Conservation (phyloP, 208 protist genomes). For the Leishmania tarentolae region DNA sequence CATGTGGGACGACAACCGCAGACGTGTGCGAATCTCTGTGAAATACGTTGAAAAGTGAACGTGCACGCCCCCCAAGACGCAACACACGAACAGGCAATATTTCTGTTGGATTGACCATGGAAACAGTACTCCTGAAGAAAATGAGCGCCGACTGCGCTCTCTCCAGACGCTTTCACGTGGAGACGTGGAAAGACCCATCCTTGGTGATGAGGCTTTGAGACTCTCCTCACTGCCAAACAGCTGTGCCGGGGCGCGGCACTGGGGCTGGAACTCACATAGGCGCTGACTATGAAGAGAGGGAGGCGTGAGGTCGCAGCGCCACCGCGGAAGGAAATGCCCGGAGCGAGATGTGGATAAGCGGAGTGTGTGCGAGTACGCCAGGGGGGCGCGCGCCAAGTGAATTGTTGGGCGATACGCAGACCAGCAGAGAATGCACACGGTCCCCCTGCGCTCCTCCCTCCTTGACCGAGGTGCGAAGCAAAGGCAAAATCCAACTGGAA, state of each 20-base stretch:
- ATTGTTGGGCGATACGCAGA: not conserved
- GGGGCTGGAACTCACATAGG: not conserved
- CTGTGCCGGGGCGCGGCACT: not conserved
- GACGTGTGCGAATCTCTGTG: too few relatives aligned
- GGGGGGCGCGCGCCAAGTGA: not conserved
- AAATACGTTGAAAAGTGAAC: too few relatives aligned
- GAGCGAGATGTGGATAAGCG: not conserved
- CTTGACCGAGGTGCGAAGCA: not conserved
- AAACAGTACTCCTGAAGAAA: too few relatives aligned
- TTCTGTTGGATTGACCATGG: too few relatives aligned
- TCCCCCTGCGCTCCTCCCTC: not conserved
- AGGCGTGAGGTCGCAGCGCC: not conserved
- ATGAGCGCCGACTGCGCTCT: too few relatives aligned
- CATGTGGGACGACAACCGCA: too few relatives aligned
- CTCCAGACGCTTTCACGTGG: too few relatives aligned
- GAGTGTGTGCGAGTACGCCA: not conserved
- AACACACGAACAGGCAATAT: too few relatives aligned
- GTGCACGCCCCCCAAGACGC: too few relatives aligned
- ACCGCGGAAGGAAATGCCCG: not conserved
- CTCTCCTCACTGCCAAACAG: not conserved
- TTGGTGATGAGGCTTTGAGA: not conserved
- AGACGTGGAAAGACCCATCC: not conserved
- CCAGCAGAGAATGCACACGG: not conserved
- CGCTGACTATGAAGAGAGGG: not conserved
- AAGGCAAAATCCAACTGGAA: not conserved